Evolutionary conservation across 2,329 filamentous ascomycete genomes (phyloP), one percentile per base, ranked within the genome.

Genomic region (Trichophyton mentagrophytes): DNA sequence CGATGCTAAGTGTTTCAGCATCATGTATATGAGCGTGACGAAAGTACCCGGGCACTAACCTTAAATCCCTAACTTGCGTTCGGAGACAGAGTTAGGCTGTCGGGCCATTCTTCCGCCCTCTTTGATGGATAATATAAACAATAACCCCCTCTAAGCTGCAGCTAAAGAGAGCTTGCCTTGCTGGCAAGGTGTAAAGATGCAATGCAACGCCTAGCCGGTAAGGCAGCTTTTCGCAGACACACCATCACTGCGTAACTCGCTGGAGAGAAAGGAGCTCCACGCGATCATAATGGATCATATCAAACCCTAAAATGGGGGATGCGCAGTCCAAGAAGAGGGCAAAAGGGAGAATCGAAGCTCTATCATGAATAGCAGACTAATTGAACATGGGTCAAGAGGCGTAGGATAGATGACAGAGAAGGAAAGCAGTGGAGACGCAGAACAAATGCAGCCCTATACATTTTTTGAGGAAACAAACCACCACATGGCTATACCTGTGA

Each of bases 391-490:
- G 22, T 6, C 22, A 9, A 27, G 27, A 13, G 49, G 25, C 49
- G 27, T 33, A 30, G 22, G 5, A 6, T 33, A 30, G 49, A 53
- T 53, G 49, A 53, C 47, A 53, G 47, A 27, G 20, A 53, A 27
- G 25, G 20, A 47, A 53, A 53, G 22, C 27, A 53, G 17, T 7
- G 49, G 33, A 38, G 9, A 38, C 33, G 6, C 33, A 38, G 49
- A 53, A 53, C 49, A 53, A 33, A 53, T 33, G 49, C 22, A 25
- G 49, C 49, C 49, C 49, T 25, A 53, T 53, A 53, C 49, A n/a
- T 53, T 53, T 53, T 53, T 53, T 27, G 33, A 53, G 49, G 25
- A 51, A 51, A 53, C 22, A 53, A 22, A 53, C 49, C 49, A 22
- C 49, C 49, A 53, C n/a, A 53, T 53, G 49, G 49, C 49, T 30